A percentile compares a stretch with the other conserved stretches of the same genome.
Conservation (phyloP, 164 flowering plant species). For the Annona squamosa region DNA sequence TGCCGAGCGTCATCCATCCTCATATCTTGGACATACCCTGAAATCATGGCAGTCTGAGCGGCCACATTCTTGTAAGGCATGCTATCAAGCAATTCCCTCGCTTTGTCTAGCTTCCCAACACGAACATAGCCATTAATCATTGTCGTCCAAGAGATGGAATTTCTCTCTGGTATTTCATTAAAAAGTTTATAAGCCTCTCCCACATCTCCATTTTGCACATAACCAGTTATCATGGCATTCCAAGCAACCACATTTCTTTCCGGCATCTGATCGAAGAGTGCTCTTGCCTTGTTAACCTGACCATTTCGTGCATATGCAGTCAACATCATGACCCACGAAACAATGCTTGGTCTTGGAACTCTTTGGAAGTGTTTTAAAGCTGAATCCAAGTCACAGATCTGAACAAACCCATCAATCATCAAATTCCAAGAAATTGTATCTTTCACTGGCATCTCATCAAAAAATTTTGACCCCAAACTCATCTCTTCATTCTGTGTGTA, state of each 20-base stretch:
- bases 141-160: slow-evolving; percentile 15
- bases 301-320: slow-evolving; percentile 16
- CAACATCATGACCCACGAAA: slow-evolving; percentile 21
- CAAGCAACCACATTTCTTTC: slow-evolving; percentile 17
- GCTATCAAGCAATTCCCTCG: slow-evolving; percentile 8
- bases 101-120: slow-evolving; percentile 10
- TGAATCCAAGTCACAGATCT: slow-evolving; percentile 11
- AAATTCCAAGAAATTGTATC: slow-evolving; percentile 21
- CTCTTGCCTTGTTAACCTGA: slow-evolving; percentile 3
- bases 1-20: slow-evolving; percentile 15
- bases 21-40: slow-evolving; percentile 16
- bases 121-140: slow-evolving; percentile 18
- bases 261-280: slow-evolving; percentile 12
- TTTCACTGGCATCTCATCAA: slow-evolving; percentile 9
- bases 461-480: slow-evolving; percentile 11
- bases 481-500: slow-evolving; percentile 17
- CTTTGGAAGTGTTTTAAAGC: slow-evolving; percentile 8
- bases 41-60: slow-evolving; percentile 14
- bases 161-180: slow-evolving; percentile 11
- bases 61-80: slow-evolving; percentile 16
- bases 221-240: slow-evolving; percentile 18
- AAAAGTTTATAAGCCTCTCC: slow-evolving; percentile 9
- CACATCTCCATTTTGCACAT: slow-evolving; percentile 12
- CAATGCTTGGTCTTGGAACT: slow-evolving; percentile 10
- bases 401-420: slow-evolving; percentile 16